These are phyloP conservation scores for Phytophthora nicotianae DNA, from an alignment of 352 stramenopile species.

Conservation along the genomic window DNA sequence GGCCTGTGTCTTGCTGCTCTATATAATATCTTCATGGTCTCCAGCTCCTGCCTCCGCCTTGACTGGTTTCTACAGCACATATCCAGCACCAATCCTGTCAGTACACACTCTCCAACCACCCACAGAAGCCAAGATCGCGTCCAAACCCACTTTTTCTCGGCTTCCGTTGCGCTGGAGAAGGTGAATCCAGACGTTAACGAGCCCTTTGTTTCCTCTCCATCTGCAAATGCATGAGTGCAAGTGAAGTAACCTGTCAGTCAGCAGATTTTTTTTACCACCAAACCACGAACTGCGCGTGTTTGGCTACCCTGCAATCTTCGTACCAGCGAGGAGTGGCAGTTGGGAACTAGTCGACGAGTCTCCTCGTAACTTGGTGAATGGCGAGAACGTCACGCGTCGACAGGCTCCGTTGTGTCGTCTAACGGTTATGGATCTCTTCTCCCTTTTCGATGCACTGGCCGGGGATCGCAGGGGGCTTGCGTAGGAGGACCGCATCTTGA, in stretches of 20 bases:
- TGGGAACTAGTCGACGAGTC: conserved; percentile 13
- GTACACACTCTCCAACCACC: background rate
- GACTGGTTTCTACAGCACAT: conserved; percentile 30
- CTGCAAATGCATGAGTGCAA: conserved; percentile 9
- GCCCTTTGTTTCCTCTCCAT: conserved; percentile 19
- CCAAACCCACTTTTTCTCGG: conserved; percentile 38
- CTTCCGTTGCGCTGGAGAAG: conserved; percentile 39
- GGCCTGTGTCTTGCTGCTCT: conserved; percentile 43
- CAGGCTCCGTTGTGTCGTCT: conserved; percentile 26
- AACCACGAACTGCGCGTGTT: background rate
- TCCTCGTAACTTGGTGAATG: conserved; percentile 61
- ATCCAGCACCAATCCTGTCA: background rate
- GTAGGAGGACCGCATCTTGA: conserved; percentile 57
- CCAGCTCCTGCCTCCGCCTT: conserved; percentile 50
- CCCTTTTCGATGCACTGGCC: conserved; percentile 23
- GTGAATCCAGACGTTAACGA: conserved; percentile 44
- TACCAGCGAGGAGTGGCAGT: conserved; percentile 25
- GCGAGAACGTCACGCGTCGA: conserved; percentile 78
- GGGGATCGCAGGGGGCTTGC: conserved; percentile 23
- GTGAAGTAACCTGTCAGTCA: background rate
- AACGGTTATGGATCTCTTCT: conserved; percentile 28
- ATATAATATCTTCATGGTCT: conserved; percentile 53
- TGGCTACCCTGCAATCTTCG: background rate
- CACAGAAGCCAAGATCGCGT: background rate
- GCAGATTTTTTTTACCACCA: background rate